Conservation (phyloP, 2,329 filamentous ascomycete genomes). For the Chaetomium olivaceum region DNA sequence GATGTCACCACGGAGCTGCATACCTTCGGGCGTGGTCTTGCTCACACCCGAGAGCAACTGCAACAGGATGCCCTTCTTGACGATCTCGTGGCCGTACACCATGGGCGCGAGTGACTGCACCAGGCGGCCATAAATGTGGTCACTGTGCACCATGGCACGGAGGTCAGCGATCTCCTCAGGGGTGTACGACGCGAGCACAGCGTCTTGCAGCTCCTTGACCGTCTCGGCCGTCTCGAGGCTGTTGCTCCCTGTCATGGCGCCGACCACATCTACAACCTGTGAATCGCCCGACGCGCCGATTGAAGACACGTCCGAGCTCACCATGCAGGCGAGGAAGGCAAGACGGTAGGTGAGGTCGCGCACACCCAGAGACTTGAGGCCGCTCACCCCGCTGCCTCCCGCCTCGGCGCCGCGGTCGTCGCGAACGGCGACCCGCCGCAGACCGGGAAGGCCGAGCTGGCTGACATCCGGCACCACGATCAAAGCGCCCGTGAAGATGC, state of each 20-base stretch:
- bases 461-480: constrained; percentile 98
- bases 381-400: constrained; percentile 80
- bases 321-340: constrained; percentile 97
- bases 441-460: constrained; percentile 85
- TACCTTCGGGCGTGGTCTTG: constrained; percentile 89
- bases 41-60: constrained; percentile 95
- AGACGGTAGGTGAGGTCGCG: constrained; percentile 92
- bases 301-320: constrained; percentile 81
- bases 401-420: constrained; percentile 82
- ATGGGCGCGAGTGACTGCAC: constrained; percentile 95
- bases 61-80: constrained; percentile 93
- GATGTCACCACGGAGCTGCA: constrained; percentile 94
- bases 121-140: constrained; percentile 90
- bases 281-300: constrained; percentile 73
- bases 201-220: constrained; percentile 83
- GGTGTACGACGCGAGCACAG: constrained; percentile 83
- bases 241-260: constrained; percentile 73
- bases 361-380: constrained; percentile 89
- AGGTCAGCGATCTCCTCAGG: constrained; percentile 87
- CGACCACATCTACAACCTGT: constrained; percentile 80
- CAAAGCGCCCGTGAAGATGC: constrained; percentile 92
- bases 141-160: constrained; percentile 88
- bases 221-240: constrained; percentile 66
- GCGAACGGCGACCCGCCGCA: constrained; percentile 77
- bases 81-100: constrained; percentile 95